These are phyloP conservation scores for Diaporthe ilicicola DNA, from an alignment of 2,329 filamentous ascomycete genomes.

Conservation along the genomic window DNA sequence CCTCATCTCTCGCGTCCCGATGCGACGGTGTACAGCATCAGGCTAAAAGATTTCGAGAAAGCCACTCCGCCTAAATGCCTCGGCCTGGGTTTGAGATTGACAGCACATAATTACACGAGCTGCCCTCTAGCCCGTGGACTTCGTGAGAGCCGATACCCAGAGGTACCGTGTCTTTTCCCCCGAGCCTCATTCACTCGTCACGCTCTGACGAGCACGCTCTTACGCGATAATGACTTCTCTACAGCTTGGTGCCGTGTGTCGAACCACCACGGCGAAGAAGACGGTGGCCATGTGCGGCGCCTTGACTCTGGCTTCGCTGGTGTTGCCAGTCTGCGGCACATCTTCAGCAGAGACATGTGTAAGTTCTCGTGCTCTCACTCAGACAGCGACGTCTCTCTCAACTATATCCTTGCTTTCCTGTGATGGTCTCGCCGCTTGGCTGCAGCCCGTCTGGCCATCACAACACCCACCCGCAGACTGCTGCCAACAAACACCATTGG, in stretches of 20 bases:
- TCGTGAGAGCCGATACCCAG: not conserved
- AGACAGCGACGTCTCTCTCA: not conserved
- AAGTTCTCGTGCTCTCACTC: not conserved
- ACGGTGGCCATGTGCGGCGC: not conserved
- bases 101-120: constrained; percentile 1
- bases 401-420: not conserved
- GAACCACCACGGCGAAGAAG: not conserved
- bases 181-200: not conserved
- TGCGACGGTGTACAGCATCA: not conserved
- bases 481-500: not conserved
- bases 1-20: not conserved
- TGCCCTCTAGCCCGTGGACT: not conserved
- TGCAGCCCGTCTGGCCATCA: not conserved
- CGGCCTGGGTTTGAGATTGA: not conserved
- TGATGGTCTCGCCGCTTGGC: not conserved
- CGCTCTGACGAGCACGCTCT: not conserved
- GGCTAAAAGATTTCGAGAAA: constrained; percentile 11
- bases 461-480: too few relatives aligned
- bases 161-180: not conserved
- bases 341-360: not conserved
- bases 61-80: not conserved
- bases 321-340: not conserved
- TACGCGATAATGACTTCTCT: not conserved
- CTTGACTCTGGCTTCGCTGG: constrained; percentile 1
- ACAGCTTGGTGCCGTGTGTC: not conserved